Conservation (phyloP, 1,284 basidiomycete genomes). For the Paramarasmius palmivorus region DNA sequence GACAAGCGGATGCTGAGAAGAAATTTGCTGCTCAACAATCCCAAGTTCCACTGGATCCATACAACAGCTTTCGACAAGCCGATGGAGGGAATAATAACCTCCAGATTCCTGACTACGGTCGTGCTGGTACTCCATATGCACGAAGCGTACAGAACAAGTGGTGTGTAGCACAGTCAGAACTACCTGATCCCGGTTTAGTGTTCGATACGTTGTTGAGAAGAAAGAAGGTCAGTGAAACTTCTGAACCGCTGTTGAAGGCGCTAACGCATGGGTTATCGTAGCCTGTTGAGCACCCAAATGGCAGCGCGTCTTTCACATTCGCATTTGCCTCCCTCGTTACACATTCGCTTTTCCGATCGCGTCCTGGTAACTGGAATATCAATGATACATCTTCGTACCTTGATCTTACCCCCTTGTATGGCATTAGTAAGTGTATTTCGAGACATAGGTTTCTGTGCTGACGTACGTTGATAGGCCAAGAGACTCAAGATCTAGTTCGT, state of each 20-base stretch:
- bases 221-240: conserved; percentile 26
- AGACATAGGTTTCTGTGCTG: background rate
- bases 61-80: conserved; percentile 37
- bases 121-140: conserved; percentile 44
- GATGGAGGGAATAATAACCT: conserved; percentile 46
- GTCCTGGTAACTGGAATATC: conserved; percentile 36
- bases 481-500: conserved; percentile 38
- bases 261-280: conserved; percentile 10
- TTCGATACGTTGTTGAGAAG: conserved; percentile 44
- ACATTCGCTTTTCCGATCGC: conserved; percentile 46
- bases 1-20: conserved; percentile 41
- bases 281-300: conserved; percentile 40
- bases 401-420: conserved; percentile 50
- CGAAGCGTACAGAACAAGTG: conserved; percentile 43
- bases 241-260: background rate
- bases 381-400: conserved; percentile 62
- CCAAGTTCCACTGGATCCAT: no score
- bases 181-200: conserved; percentile 29
- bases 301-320: conserved; percentile 51
- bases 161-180: conserved; percentile 29
- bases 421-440: conserved; percentile 31
- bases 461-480: conserved; percentile 28
- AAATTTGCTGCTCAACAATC: no score
- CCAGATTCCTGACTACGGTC: conserved; percentile 40
- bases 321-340: conserved; percentile 48